phyloP scores from a whole-genome alignment of 345 rosid species.

The Combretum micranthum region DNA sequence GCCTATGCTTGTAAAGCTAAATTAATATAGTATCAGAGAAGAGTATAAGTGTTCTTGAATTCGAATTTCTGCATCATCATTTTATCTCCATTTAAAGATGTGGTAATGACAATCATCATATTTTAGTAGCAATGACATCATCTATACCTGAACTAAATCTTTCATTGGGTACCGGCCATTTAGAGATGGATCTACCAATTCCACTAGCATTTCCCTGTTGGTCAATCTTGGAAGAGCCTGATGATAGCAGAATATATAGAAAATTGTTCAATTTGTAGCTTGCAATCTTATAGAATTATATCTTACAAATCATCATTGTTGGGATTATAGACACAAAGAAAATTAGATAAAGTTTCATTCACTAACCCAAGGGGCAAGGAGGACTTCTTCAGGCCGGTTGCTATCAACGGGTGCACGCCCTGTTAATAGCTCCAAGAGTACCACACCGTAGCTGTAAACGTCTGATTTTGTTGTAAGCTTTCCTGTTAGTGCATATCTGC shows the following conservation, averaged over 20 bases:
- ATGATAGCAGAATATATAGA: too few relatives aligned
- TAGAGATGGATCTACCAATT: conserved; percentile 81
- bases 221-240: conserved; percentile 62
- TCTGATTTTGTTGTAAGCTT: conserved; percentile 92
- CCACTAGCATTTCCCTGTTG: conserved; percentile 50
- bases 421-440: conserved; percentile 73
- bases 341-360: conserved; percentile 1
- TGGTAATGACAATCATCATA: too few relatives aligned
- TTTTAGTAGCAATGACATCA: too few relatives aligned
- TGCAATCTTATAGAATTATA: too few relatives aligned
- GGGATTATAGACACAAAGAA: too few relatives aligned
- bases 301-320: too few relatives aligned
- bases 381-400: conserved; percentile 64
- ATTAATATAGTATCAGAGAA: too few relatives aligned
- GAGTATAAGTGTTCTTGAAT: too few relatives aligned
- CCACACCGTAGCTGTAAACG: conserved; percentile 81
- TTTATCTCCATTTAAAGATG: too few relatives aligned
- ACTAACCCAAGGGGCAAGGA: conserved; percentile 86
- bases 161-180: conserved; percentile 60
- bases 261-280: too few relatives aligned
- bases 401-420: conserved; percentile 73
- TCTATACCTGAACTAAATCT: conserved; percentile 67
- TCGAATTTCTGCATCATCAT: too few relatives aligned
- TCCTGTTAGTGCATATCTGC: conserved; percentile 84
- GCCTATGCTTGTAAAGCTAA: too few relatives aligned